Conservation (phyloP, 495 filamentous ascomycete species). For the Penicillium canescens region DNA sequence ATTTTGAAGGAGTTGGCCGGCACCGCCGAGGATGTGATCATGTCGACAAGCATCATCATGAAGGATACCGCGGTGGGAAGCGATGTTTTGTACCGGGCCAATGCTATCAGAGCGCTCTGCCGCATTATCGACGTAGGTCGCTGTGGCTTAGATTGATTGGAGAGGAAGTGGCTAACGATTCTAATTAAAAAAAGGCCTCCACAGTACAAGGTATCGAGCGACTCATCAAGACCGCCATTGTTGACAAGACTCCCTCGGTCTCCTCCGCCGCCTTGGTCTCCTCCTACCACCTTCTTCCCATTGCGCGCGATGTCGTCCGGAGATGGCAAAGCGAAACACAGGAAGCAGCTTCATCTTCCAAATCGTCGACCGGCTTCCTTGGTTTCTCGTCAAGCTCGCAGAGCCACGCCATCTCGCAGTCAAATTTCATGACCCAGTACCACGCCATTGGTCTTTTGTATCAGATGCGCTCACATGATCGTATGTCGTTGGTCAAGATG, state of each 20-base stretch:
- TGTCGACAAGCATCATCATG: slow-evolving; percentile 99
- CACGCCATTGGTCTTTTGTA: slow-evolving; percentile 97
- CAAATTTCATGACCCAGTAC: slow-evolving; percentile 95
- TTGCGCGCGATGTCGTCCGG: slow-evolving; percentile 90
- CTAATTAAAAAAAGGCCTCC: slow-evolving; percentile 60
- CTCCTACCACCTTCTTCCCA: slow-evolving; percentile 95
- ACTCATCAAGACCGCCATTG: slow-evolving; percentile 98
- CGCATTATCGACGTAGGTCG: slow-evolving; percentile 90
- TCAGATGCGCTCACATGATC: slow-evolving; percentile 95
- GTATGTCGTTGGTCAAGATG: slow-evolving; percentile 99
- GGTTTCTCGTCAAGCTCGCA: slow-evolving; percentile 78
- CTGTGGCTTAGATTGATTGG: not conserved
- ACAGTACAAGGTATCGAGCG: slow-evolving; percentile 98
- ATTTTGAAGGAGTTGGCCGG: slow-evolving; percentile 94
- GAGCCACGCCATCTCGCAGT: slow-evolving; percentile 63
- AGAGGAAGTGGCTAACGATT: slow-evolving; percentile 9
- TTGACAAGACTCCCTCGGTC: slow-evolving; percentile 98
- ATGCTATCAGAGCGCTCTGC: slow-evolving; percentile 94
- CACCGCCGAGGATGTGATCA: slow-evolving; percentile 98
- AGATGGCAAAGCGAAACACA: slow-evolving; percentile 99
- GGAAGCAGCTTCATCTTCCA: slow-evolving; percentile 87
- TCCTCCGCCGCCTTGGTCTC: slow-evolving; percentile 96
- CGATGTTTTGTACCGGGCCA: slow-evolving; percentile 92
- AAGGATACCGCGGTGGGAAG: slow-evolving; percentile 97
- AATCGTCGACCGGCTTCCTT: slow-evolving; percentile 85